Base-by-base conservation (phyloP, 2,329 filamentous ascomycete genomes). In the Microdochium bolleyi region DNA sequence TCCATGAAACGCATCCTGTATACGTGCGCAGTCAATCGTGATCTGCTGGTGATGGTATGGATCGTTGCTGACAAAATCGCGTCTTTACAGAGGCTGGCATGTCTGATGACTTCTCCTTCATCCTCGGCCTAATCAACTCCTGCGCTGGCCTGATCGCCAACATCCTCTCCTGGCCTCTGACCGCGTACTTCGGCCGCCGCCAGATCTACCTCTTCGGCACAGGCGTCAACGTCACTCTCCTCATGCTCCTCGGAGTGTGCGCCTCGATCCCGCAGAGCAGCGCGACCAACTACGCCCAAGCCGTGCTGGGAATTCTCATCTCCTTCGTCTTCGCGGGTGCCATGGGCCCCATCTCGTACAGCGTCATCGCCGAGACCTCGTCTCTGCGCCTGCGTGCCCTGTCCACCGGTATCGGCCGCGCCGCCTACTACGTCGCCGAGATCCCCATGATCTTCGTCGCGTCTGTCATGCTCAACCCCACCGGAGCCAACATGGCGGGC, bases 391-490 rank as follows among this genome's bases (percentile, higher is more conserved):
- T 71, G 10, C 67, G 68, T 30, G 65, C 68, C 4, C 53, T 70
- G n/a, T 70, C 62, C 49, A 70, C 68, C 2, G 69, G 58, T 11
- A 63, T 72, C 9, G 69, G 69, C 21, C 68, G 69, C 16, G 67
- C 66, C 2, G 68, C 69, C 3, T 72, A 73, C 61, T 71, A 72
- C 51, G 58, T 71, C n/a, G 65, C 67, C 5, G 69, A 71, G 50
- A 71, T 72, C 37, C 68, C 69, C 24, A 70, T 70, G 66, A 71
- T 71, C 51, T 71, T 63, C 52, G 61, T 73, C n/a, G 60, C 68
- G 1, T 68, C 67, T 4, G 57, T 63, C 54, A 67, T 73, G 61
- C 63, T 73, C 7, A 73, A 73, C 57, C 60, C 65, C 0, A 70
- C 67, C 0, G 67, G 67, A 11, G 70, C 69, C 64, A 68, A 73